Evolutionary conservation across 75 land plant genomes (phyloP), one percentile per base, ranked within the genome.

Genomic region (Gnetum montanum): DNA sequence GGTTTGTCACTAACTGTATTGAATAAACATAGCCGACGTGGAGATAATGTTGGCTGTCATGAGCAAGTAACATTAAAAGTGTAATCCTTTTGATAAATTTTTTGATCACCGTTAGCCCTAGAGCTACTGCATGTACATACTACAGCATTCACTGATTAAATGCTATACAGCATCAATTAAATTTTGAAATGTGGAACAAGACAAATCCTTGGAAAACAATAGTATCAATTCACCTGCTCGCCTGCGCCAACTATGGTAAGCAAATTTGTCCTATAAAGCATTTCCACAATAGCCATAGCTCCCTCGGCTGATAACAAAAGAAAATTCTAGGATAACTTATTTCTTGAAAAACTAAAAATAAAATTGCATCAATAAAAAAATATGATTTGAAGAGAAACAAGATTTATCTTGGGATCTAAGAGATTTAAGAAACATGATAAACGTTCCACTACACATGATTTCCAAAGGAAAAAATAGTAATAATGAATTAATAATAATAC

Each of bases 171-270:
- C 27, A 46, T 46, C 18, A 13, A 23, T 24, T 24, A 16, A 8
- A 24, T 8, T 4, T 26, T 4, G 8, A 23, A 49, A 18, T 19
- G 51, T 22, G 13, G 23, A 49, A 22, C 5, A 6, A 24, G 27
- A 49, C 23, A 20, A 19, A 49, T 4, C 8, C 46, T n/a, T 41
- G 43, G 8, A 58, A 40, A 36, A 58, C 7, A 19, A 37, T 6
- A 45, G 38, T 26, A 15, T 23, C 23, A 19, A n/a, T 4, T 35
- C 26, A 82, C 89, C 90, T 86, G 86, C 36, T 87, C 85, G 16
- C 92, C 92, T 59, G 92, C 84, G 46, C 92, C 92, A 43, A 87
- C 92, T 49, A 87, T 64, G 31, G 82, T 85, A 36, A 87, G 63
- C 41, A 87, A 75, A 59, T 72, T 88, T 31, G 85, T 55, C 60